These are phyloP conservation scores for Tulasnella sp. DNA, from an alignment of 768 basidiomycete genomes.

Conservation along the genomic window DNA sequence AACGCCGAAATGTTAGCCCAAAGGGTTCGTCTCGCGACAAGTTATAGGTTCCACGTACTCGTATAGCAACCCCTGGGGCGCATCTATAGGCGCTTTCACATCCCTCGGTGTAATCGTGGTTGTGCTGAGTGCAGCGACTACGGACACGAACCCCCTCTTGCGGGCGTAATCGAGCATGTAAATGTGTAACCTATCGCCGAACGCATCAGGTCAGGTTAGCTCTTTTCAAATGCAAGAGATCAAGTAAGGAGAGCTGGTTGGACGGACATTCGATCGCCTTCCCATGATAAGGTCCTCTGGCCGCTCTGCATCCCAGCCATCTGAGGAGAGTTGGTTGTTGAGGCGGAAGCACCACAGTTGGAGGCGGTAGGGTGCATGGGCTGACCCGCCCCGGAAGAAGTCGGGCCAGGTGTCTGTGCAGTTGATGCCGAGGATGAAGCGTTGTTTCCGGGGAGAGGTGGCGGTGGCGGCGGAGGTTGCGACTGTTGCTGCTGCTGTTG, in stretches of 20 bases:
- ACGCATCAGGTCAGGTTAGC: neutral
- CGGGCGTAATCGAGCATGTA: conserved; percentile 31
- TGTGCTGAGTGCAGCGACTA: conserved; percentile 24
- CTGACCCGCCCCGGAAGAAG: too few relatives aligned
- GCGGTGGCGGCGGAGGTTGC: too few relatives aligned
- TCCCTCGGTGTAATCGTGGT: conserved; percentile 26
- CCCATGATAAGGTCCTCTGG: neutral
- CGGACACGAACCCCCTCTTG: conserved; percentile 25
- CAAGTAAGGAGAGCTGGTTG: neutral
- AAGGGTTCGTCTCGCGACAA: neutral
- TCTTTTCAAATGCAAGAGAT: neutral
- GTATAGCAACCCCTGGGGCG: conserved; percentile 27
- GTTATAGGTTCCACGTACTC: conserved; percentile 24
- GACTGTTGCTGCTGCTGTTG: too few relatives aligned
- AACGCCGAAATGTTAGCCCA: neutral
- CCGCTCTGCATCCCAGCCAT: neutral
- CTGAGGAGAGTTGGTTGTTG: neutral
- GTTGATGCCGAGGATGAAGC: too few relatives aligned
- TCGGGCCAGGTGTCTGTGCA: too few relatives aligned
- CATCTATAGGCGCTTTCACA: conserved; percentile 27
- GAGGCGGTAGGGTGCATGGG: conserved; percentile 7
- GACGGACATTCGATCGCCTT: conserved; percentile 13
- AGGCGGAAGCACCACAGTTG: neutral
- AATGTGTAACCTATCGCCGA: conserved; percentile 25
- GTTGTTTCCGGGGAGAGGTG: too few relatives aligned